Evolutionary conservation across 2,329 filamentous ascomycete genomes (phyloP).

Genomic region (Fusarium albidum): DNA sequence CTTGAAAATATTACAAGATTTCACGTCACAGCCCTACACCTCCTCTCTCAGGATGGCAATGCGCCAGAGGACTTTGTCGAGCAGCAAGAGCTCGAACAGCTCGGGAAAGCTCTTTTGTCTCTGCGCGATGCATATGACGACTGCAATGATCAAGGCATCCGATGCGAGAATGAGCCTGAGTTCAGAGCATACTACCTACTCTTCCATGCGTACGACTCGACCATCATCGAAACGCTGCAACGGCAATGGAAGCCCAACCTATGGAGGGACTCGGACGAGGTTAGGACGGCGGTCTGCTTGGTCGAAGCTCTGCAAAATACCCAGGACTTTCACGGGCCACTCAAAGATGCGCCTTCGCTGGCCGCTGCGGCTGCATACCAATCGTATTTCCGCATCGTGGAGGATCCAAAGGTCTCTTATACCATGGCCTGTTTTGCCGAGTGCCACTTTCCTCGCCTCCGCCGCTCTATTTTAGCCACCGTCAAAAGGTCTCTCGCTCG

Average conservation of each 20-base stretch:
- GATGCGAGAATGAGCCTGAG: slow-evolving; percentile 70
- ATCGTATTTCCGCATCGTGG: slow-evolving; percentile 68
- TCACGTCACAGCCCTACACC: slow-evolving; percentile 70
- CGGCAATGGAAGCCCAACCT: slow-evolving; percentile 64
- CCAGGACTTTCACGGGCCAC: slow-evolving; percentile 63
- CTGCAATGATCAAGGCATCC: slow-evolving; percentile 64
- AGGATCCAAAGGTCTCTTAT: slow-evolving; percentile 66
- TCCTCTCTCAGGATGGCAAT: slow-evolving; percentile 65
- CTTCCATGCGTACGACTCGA: slow-evolving; percentile 67
- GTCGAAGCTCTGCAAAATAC: slow-evolving; percentile 68
- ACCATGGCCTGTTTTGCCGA: slow-evolving; percentile 76
- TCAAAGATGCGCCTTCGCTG: slow-evolving; percentile 58
- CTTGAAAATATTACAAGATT: slow-evolving; percentile 73
- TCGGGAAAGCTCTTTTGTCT: slow-evolving; percentile 71
- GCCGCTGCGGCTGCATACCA: slow-evolving; percentile 59
- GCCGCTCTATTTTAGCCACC: slow-evolving; percentile 64
- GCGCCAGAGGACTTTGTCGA: slow-evolving; percentile 69
- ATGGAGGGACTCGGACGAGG: slow-evolving; percentile 63
- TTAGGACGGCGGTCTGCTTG: slow-evolving; percentile 69
- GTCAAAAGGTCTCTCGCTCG: slow-evolving; percentile 64
- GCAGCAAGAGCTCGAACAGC: slow-evolving; percentile 73
- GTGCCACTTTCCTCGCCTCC: slow-evolving; percentile 69
- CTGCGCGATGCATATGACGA: slow-evolving; percentile 73
- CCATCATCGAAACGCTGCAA: slow-evolving; percentile 61
- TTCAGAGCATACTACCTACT: slow-evolving; percentile 72